These are phyloP conservation scores for Luffa acutangula DNA, from an alignment of 306 rosid species.

Conservation along the genomic window DNA sequence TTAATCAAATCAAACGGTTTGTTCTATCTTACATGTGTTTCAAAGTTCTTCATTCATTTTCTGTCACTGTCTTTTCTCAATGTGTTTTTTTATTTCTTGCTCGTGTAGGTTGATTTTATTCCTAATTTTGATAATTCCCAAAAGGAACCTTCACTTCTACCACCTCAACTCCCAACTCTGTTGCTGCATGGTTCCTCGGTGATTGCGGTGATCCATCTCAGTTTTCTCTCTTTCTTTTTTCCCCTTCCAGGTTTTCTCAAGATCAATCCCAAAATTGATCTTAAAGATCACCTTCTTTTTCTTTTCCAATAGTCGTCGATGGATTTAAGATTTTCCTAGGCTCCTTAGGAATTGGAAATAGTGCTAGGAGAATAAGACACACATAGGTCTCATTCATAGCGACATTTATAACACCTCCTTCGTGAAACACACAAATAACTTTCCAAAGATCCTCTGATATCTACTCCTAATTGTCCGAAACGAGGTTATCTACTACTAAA, in stretches of 20 bases:
- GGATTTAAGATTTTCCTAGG: too few species aligned
- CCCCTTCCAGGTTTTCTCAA: neutral
- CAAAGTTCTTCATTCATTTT: conserved; percentile 13
- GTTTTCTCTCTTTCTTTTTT: neutral
- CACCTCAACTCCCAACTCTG: conserved; percentile 86
- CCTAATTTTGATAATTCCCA: conserved; percentile 94
- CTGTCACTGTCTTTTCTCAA: neutral
- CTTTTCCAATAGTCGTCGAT: too few species aligned
- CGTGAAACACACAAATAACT: too few species aligned
- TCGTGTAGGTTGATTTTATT: conserved; percentile 75
- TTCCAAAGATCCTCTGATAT: too few species aligned
- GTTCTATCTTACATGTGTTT: conserved; percentile 19
- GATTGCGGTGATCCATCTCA: conserved; percentile 64
- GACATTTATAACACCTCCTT: too few species aligned
- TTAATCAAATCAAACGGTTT: conserved; percentile 29
- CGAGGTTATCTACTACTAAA: too few species aligned
- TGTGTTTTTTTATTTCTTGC: neutral
- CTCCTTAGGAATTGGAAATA: too few species aligned
- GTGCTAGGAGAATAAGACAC: too few species aligned
- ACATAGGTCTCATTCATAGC: too few species aligned
- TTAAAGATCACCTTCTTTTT: too few species aligned
- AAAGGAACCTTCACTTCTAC: conserved; percentile 83
- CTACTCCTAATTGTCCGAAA: too few species aligned
- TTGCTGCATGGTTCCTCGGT: conserved; percentile 95
- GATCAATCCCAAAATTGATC: too few species aligned